Evolutionary conservation across 2,329 filamentous ascomycete species (phyloP).

Genomic region (Neofusicoccum ribis): DNA sequence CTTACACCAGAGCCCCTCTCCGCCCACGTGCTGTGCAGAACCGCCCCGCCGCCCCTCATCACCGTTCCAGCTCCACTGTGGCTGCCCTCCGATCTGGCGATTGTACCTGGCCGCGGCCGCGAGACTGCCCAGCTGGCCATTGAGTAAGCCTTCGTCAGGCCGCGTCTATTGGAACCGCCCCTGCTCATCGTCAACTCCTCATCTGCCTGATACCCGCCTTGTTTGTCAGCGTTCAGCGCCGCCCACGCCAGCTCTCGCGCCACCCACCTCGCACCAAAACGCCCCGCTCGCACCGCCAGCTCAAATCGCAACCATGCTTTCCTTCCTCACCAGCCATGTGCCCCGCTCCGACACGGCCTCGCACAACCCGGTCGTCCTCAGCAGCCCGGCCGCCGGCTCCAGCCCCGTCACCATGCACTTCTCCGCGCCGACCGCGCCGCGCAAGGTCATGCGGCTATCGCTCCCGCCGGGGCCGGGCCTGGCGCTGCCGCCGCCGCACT

Average conservation of each 20-base stretch:
- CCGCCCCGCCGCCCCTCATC: not conserved
- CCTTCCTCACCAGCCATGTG: constrained; percentile 4
- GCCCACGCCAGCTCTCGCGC: too few relatives aligned
- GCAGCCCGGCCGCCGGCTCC: constrained; percentile 4
- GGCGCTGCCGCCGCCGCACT: constrained; percentile 5
- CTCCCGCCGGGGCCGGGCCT: not conserved
- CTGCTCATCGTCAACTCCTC: not conserved
- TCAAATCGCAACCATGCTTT: not conserved
- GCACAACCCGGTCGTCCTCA: constrained; percentile 12
- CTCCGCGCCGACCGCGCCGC: not conserved
- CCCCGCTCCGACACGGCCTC: constrained; percentile 9
- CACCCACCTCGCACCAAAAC: too few relatives aligned
- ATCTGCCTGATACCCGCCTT: not conserved
- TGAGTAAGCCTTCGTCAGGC: not conserved
- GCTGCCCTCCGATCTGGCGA: not conserved
- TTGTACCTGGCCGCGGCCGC: not conserved
- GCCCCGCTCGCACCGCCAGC: not conserved
- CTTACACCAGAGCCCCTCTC: too few relatives aligned
- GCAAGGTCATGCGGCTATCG: not conserved
- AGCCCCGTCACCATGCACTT: constrained; percentile 12
- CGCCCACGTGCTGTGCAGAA: too few relatives aligned
- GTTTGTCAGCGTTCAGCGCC: not conserved
- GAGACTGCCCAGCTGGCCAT: not conserved
- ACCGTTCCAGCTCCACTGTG: not conserved
- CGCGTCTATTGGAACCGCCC: not conserved